These are phyloP conservation scores for Penicillium angulare DNA, from an alignment of 495 filamentous ascomycete species.

Conservation along the genomic window DNA sequence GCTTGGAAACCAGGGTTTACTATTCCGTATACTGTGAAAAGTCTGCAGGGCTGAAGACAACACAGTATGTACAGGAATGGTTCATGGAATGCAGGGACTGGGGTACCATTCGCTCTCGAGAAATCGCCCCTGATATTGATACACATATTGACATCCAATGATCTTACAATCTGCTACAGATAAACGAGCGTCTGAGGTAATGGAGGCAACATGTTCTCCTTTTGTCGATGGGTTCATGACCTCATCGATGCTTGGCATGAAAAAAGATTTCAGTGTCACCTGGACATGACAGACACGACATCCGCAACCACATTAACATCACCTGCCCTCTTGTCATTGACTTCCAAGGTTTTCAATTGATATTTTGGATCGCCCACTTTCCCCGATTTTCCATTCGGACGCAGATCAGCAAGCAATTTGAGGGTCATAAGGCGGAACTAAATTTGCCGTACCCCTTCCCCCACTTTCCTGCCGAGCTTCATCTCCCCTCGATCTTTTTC, in stretches of 20 bases:
- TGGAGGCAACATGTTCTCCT: neutral
- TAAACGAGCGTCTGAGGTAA: neutral
- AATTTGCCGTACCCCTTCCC: conserved; percentile 4
- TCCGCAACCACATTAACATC: neutral
- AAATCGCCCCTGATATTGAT: too few species aligned
- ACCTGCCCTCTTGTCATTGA: neutral
- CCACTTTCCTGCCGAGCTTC: neutral
- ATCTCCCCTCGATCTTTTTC: neutral
- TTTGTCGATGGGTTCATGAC: conserved; percentile 9
- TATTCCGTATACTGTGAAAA: too few species aligned
- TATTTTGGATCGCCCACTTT: too few species aligned
- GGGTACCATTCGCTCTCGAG: too few species aligned
- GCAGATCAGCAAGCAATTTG: neutral
- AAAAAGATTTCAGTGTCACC: conserved; percentile 13
- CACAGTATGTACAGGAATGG: too few species aligned
- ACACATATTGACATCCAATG: too few species aligned
- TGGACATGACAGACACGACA: neutral
- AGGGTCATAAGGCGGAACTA: conserved; percentile 6
- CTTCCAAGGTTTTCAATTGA: too few species aligned
- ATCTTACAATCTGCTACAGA: too few species aligned
- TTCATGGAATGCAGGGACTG: too few species aligned
- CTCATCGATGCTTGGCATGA: conserved; percentile 18
- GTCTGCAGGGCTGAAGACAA: too few species aligned
- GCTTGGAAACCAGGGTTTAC: too few species aligned
- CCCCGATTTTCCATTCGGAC: too few species aligned